Evolutionary conservation across 2,329 filamentous ascomycete species (phyloP).

Genomic region (Hirsutella minnesotensis): DNA sequence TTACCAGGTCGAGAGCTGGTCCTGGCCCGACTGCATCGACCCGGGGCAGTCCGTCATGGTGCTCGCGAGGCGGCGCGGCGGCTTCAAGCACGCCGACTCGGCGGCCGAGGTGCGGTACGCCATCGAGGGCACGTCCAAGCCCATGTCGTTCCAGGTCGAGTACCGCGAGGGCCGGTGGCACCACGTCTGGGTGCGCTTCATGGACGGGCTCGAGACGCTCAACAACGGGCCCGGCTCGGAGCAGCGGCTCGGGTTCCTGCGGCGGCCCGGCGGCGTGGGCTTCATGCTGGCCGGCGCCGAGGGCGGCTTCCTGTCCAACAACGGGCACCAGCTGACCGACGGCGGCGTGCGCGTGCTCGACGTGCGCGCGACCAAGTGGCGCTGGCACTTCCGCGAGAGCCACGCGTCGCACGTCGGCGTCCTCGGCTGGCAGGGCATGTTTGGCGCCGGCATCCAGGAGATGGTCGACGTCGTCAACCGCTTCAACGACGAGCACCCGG

Average conservation of each 20-base stretch:
- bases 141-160: constrained; percentile 15
- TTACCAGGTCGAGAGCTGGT: constrained; percentile 12
- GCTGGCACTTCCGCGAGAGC: constrained; percentile 6
- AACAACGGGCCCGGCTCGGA: constrained; percentile 4
- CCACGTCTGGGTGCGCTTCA: constrained; percentile 9
- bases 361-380: constrained; percentile 9
- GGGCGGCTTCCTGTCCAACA: constrained; percentile 15
- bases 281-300: constrained; percentile 20
- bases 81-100: constrained; percentile 6
- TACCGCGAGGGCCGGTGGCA: constrained; percentile 5
- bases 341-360: constrained; percentile 20
- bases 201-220: constrained; percentile 12
- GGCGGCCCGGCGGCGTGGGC: constrained; percentile 9
- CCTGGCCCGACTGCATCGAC: constrained; percentile 14
- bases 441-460: constrained; percentile 13
- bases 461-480: constrained; percentile 16
- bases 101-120: constrained; percentile 17
- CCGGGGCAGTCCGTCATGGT: constrained; percentile 12
- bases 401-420: constrained; percentile 9
- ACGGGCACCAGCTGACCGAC: constrained; percentile 13
- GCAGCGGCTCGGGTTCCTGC: constrained; percentile 8
- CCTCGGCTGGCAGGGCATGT: constrained; percentile 11
- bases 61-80: not conserved
- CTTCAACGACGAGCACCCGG: constrained; percentile 16
- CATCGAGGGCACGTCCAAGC: constrained; percentile 14